These are phyloP conservation scores for Carpinus fangiana DNA, from an alignment of 306 rosid genomes.

Conservation along the genomic window DNA sequence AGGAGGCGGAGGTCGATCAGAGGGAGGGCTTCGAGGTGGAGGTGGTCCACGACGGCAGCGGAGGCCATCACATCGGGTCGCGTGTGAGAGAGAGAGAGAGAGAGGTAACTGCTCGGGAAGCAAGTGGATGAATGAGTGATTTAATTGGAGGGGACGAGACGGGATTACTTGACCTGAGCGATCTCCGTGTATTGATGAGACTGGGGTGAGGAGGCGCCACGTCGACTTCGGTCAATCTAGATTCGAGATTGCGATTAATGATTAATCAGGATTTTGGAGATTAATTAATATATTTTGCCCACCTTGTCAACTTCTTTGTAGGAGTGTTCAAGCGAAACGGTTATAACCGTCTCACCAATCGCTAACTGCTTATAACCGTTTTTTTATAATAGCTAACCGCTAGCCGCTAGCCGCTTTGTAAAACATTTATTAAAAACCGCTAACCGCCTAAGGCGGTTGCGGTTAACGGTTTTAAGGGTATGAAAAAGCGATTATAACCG, in stretches of 20 bases:
- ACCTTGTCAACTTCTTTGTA: no score
- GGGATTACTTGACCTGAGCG: neutral
- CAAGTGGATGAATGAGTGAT: neutral
- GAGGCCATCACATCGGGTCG: conserved; percentile 49
- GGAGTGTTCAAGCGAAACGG: no score
- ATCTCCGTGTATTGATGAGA: neutral
- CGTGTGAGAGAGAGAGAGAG: neutral
- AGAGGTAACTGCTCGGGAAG: conserved; percentile 6
- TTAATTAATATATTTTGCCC: no score
- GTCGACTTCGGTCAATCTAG: neutral
- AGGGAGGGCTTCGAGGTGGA: conserved; percentile 42
- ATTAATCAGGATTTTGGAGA: no score
- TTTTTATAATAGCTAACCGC: no score
- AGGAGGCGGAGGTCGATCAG: conserved; percentile 65
- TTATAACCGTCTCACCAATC: no score
- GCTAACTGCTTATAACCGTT: no score
- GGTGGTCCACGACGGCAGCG: conserved; percentile 35
- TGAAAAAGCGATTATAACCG: no score
- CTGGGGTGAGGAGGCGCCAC: neutral
- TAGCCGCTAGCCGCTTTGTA: no score
- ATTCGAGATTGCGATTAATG: neutral
- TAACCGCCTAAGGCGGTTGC: no score
- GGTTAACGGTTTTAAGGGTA: no score
- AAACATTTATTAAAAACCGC: no score
- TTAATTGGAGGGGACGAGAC: neutral